These are phyloP conservation scores for Blastobotrys mokoenaii DNA, from an alignment of 805 yeast genomes.

Conservation along the genomic window DNA sequence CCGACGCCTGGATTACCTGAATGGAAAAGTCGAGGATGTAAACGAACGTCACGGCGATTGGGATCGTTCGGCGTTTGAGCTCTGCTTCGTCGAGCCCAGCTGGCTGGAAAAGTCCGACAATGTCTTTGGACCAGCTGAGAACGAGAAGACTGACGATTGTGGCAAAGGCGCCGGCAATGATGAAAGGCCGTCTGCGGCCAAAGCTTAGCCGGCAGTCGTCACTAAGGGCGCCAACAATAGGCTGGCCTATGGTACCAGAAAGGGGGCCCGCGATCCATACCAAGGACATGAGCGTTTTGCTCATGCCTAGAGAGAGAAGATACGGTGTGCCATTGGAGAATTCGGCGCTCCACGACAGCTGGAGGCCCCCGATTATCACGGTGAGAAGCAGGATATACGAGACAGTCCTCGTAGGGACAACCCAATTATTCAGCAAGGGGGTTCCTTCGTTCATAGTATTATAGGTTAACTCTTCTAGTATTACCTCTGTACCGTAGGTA, in stretches of 20 bases:
- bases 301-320: slow-evolving; percentile 51
- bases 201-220: slow-evolving; percentile 38
- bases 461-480: too few species aligned
- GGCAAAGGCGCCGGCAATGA: slow-evolving; percentile 44
- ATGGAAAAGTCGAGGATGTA: slow-evolving; percentile 50
- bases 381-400: slow-evolving; percentile 39
- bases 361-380: slow-evolving; percentile 47
- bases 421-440: slow-evolving; percentile 4
- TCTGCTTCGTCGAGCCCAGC: slow-evolving; percentile 11
- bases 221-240: slow-evolving; percentile 50
- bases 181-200: slow-evolving; percentile 52
- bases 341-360: slow-evolving; percentile 59
- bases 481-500: too few species aligned
- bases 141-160: slow-evolving; percentile 39
- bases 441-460: slow-evolving; percentile 1
- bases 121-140: slow-evolving; percentile 38
- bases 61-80: slow-evolving; percentile 32
- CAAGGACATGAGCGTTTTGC: slow-evolving; percentile 46
- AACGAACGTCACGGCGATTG: slow-evolving; percentile 46
- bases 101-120: slow-evolving; percentile 28
- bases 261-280: slow-evolving; percentile 65
- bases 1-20: slow-evolving; percentile 50
- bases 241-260: slow-evolving; percentile 57
- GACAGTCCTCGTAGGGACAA: slow-evolving; percentile 39
- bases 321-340: slow-evolving; percentile 58